Evolutionary conservation across 1,284 basidiomycete species (phyloP).

Genomic region (Moesziomyces parantarcticus): DNA sequence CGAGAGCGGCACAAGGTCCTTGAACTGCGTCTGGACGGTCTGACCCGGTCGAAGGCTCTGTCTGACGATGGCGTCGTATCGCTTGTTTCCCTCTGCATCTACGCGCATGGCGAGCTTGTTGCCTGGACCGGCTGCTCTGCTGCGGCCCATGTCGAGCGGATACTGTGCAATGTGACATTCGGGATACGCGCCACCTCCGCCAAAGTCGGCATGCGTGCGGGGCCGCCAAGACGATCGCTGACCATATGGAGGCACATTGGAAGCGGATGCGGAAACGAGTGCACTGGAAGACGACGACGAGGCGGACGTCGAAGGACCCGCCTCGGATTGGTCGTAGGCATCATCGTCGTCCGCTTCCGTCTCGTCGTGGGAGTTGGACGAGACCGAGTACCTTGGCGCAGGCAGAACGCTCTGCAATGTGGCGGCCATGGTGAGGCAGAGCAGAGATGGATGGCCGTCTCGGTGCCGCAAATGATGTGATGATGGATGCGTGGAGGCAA

Average conservation of each 20-base stretch:
- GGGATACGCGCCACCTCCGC: slow-evolving; percentile 93
- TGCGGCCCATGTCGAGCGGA: slow-evolving; percentile 92
- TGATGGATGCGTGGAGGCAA: too few relatives aligned
- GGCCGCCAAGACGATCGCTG: slow-evolving; percentile 89
- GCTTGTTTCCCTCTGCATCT: slow-evolving; percentile 92
- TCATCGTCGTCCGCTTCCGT: slow-evolving; percentile 4
- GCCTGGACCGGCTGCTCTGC: slow-evolving; percentile 75
- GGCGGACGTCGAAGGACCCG: slow-evolving; percentile 24
- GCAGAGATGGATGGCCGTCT: neutral
- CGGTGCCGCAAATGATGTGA: too few relatives aligned
- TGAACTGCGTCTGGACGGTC: slow-evolving; percentile 91
- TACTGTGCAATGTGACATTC: slow-evolving; percentile 98
- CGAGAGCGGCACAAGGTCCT: slow-evolving; percentile 91
- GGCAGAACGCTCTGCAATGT: slow-evolving; percentile 52
- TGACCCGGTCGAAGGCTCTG: slow-evolving; percentile 90
- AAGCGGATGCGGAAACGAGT: slow-evolving; percentile 15
- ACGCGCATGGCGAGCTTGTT: slow-evolving; percentile 85
- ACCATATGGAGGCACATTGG: slow-evolving; percentile 79
- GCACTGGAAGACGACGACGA: slow-evolving; percentile 9
- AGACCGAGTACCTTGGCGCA: slow-evolving; percentile 32
- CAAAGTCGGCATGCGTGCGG: slow-evolving; percentile 82
- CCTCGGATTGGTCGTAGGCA: slow-evolving; percentile 17
- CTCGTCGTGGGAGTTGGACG: slow-evolving; percentile 10
- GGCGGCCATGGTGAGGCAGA: slow-evolving; percentile 28
- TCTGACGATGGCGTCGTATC: slow-evolving; percentile 95